These are phyloP conservation scores for Russula sp. DNA, from an alignment of 768 basidiomycete genomes.

Conservation along the genomic window DNA sequence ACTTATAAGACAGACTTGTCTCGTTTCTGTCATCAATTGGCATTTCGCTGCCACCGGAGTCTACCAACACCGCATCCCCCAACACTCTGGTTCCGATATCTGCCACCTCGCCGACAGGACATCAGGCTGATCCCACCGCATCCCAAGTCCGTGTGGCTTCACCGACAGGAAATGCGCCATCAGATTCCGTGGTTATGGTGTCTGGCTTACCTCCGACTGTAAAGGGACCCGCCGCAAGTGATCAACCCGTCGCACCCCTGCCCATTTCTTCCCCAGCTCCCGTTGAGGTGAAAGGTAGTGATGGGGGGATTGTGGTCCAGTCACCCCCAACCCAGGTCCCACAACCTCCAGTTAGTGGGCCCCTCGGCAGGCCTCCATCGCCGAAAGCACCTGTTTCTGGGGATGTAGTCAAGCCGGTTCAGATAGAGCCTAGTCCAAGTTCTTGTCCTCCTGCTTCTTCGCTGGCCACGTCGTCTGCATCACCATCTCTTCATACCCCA, in stretches of 20 bases:
- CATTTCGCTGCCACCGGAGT: background rate
- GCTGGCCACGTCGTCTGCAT: background rate
- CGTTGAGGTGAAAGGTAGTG: background rate
- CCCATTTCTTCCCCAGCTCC: background rate
- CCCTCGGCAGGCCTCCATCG: background rate
- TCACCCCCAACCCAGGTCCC: background rate
- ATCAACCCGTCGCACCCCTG: background rate
- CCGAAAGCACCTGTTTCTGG: background rate
- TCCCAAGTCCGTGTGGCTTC: background rate
- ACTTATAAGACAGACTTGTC: constrained; percentile 7
- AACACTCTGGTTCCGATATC: background rate
- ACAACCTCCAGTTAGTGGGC: background rate
- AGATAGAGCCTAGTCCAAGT: background rate
- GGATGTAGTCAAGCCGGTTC: background rate
- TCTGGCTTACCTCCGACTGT: background rate
- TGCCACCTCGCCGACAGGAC: background rate
- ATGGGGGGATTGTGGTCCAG: background rate
- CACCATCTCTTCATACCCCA: background rate
- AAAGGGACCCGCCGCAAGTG: background rate
- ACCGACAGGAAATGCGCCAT: background rate
- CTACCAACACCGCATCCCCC: background rate
- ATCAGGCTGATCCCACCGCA: background rate
- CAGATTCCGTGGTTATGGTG: background rate
- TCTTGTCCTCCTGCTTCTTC: background rate
- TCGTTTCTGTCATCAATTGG: constrained; percentile 7